Evolutionary conservation across 805 yeast species (phyloP), one percentile per base, ranked within the genome.

Genomic region (Hanseniaspora hatyaiensis): DNA sequence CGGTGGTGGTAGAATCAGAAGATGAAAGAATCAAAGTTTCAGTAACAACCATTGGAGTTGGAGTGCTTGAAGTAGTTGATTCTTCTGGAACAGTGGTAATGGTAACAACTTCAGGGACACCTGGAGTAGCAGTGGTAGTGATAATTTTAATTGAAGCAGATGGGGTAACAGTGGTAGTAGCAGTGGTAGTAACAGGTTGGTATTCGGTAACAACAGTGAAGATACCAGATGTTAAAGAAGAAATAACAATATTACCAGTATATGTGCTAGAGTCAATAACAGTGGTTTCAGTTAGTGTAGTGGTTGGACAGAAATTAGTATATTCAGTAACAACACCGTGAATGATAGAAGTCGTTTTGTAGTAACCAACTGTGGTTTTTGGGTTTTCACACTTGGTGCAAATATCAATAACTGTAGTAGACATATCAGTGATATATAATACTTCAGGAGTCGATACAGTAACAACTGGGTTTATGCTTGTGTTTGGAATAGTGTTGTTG

Each of bases 141-240:
- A 29, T 22, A 22, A 36, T 28, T 26, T 37, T 26, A 30, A 24
- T 34, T 3, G 34, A 2, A 26, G 42, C 40, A 22, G 42, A 26
- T 18, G 47, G 28, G 9, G 36, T 40, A 23, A 22, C 26, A 36
- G 33, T 36, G 16, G 41, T 30, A 16, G 36, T 23, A 23, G 38
- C 42, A 47, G 42, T 24, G 18, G 41, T 12, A 32, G 51, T 32
- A 34, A 43, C 40, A 44, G 55, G 54, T 40, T 48, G 37, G 40
- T 52, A 53, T n/a, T 49, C 41, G 31, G 55, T 53, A 42, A 50
- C 41, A 28, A 52, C 54, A 31, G 54, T 50, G 49, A 40, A 53
- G 15, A 53, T 37, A 29, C 49, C 50, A 8, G 49, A 44, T 31
- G 50, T 29, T 3, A 52, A 48, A 24, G 50, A 51, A 5, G 52